Conservation (phyloP, 805 yeast species). For the Candida palmyrensis region DNA sequence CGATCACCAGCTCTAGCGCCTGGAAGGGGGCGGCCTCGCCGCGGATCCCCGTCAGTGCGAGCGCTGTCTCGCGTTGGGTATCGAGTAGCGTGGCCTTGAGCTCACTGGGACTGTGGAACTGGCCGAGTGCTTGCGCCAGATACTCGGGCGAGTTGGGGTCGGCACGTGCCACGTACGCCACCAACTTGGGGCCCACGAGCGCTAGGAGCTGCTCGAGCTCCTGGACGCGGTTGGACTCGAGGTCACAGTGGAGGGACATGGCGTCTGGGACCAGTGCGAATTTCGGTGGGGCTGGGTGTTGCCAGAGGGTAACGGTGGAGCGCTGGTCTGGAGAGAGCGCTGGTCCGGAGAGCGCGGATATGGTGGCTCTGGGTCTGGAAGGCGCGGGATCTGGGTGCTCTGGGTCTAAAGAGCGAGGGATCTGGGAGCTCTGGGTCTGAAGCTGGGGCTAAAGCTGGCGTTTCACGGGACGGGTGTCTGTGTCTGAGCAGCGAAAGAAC, state of each 20-base stretch:
- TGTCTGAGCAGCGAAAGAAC: too few species aligned
- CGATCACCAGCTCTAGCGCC: slow-evolving; percentile 44
- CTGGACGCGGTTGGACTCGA: slow-evolving; percentile 48
- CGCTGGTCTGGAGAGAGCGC: too few species aligned
- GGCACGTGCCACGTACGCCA: slow-evolving; percentile 47
- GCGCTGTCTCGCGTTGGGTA: not conserved
- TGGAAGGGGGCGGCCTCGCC: slow-evolving; percentile 35
- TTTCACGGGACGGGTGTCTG: too few species aligned
- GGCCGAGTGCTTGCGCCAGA: slow-evolving; percentile 45
- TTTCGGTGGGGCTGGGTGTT: too few species aligned
- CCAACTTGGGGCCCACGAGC: slow-evolving; percentile 46
- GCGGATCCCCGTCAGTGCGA: slow-evolving; percentile 18
- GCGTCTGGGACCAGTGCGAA: slow-evolving; percentile 1
- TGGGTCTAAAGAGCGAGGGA: too few species aligned
- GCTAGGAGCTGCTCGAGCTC: slow-evolving; percentile 55
- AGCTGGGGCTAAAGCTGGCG: too few species aligned
- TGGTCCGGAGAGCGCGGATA: too few species aligned
- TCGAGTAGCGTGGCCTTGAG: slow-evolving; percentile 27
- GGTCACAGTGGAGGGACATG: slow-evolving; percentile 15
- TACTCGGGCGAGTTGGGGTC: slow-evolving; percentile 29
- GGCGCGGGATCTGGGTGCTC: too few species aligned
- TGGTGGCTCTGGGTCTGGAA: too few species aligned
- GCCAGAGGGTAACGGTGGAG: too few species aligned
- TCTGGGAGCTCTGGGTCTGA: too few species aligned
- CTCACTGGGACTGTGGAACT: slow-evolving; percentile 44